Evolutionary conservation across 352 stramenopile genomes (phyloP).

Genomic region (Phytophthora hibernalis): DNA sequence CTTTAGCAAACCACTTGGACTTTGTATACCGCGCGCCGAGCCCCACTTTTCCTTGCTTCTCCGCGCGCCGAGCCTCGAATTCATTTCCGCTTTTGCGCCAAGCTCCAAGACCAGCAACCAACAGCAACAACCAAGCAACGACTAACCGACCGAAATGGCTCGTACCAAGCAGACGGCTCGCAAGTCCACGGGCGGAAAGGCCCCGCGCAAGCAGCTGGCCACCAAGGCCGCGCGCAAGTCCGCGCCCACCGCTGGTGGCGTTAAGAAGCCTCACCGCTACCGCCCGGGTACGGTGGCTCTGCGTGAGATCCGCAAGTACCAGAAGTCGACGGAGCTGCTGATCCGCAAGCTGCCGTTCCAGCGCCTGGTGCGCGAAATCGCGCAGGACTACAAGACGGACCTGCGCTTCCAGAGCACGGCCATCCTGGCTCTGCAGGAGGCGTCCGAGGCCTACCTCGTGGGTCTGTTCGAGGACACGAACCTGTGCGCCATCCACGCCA

Average conservation of each 20-base stretch:
- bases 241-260: conserved; percentile 91
- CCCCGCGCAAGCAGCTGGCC: conserved; percentile 94
- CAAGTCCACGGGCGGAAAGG: conserved; percentile 96
- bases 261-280: conserved; percentile 92
- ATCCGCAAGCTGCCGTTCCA: conserved; percentile 97
- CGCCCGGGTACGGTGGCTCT: conserved; percentile 89
- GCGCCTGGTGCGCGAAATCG: conserved; percentile 95
- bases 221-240: conserved; percentile 94
- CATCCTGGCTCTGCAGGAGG: conserved; percentile 92
- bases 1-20: conserved; percentile 41
- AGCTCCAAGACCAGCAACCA: conserved; percentile 29
- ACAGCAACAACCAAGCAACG: neutral
- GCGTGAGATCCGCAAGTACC: conserved; percentile 97
- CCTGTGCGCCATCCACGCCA: conserved; percentile 96
- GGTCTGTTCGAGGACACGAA: conserved; percentile 97
- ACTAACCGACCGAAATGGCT: conserved; percentile 74
- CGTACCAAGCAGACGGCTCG: conserved; percentile 97
- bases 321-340: conserved; percentile 96
- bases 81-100: conserved; percentile 58
- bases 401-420: conserved; percentile 96
- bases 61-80: neutral
- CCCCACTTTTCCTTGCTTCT: conserved; percentile 10
- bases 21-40: conserved; percentile 44
- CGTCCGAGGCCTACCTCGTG: conserved; percentile 94
- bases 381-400: conserved; percentile 97